Evolutionary conservation across 2,329 filamentous ascomycete genomes (phyloP).

Genomic region (Fusarium sp.): DNA sequence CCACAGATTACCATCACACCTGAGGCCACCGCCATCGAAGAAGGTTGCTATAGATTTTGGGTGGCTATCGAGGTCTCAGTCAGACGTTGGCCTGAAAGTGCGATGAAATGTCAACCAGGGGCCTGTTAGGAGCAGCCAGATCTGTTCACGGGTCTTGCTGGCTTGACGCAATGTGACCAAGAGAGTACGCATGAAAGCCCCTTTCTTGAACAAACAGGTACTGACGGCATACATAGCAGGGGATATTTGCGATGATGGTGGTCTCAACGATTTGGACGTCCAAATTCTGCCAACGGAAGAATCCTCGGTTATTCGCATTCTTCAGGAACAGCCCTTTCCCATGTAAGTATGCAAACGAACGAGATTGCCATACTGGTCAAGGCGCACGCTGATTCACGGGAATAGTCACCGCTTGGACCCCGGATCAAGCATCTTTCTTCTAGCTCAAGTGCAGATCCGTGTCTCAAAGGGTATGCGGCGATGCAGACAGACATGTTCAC

Average conservation of each 20-base stretch:
- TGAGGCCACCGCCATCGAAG: conserved; percentile 50
- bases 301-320: conserved; percentile 56
- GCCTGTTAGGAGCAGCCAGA: background rate
- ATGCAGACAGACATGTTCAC: conserved; percentile 37
- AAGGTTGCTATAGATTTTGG: conserved; percentile 54
- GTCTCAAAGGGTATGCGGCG: conserved; percentile 5
- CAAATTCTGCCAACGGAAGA: conserved; percentile 55
- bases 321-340: conserved; percentile 56
- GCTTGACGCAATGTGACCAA: conserved; percentile 18
- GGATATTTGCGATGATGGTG: conserved; percentile 54
- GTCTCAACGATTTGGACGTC: conserved; percentile 59
- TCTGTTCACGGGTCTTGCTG: conserved; percentile 1
- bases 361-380: background rate
- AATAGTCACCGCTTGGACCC: conserved; percentile 53
- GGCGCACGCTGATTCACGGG: conserved; percentile 22
- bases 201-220: background rate
- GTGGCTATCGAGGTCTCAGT: conserved; percentile 60
- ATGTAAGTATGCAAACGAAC: conserved; percentile 47
- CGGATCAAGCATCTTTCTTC: conserved; percentile 57
- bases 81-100: conserved; percentile 35
- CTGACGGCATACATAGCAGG: conserved; percentile 40
- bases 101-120: background rate
- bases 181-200: conserved; percentile 31
- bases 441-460: conserved; percentile 58
- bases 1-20: conserved; percentile 57